Evolutionary conservation across 2,329 filamentous ascomycete species (phyloP), one percentile per base, ranked within the genome.

Genomic region (Fusarium marasasianum): DNA sequence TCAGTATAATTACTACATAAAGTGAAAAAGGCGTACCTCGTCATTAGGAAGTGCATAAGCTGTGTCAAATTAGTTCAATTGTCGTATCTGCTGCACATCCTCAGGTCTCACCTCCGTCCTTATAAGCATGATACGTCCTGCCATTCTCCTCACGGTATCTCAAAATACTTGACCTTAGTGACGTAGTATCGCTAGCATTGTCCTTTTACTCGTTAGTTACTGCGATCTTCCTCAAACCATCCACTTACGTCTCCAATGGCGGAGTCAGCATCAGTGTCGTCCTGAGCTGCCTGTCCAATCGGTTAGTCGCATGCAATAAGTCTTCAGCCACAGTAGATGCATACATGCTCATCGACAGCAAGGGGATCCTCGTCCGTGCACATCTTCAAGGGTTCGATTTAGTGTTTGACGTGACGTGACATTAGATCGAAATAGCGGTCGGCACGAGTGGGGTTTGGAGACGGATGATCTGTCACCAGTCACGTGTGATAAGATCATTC

Each of bases 41-140:
- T 74, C 71, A 13, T 73, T 73, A 1, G 71, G 71, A 14, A 74
- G 53, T 8, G 45, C 66, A 37, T 73, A 74, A 12, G 45, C 71
- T 74, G 18, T 2, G 6, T 4, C 15, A 12, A 12, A 26, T 67
- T 37, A 53, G 43, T 31, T 47, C 31, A 31, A 13, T 26, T 4
- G 2, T 48, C 4, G 11, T 6, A 0, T 2, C 5, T 26, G 0
- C 0, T 18, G 13, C 18, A 8, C 3, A 12, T 22, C 26, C 8
- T 31, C 14, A 3, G 10, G 14, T 45, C 53, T 64, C 15, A 65
- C 58, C 57, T 26, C 63, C 63, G 5, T 63, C 63, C 11, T 63
- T 65, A 8, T 63, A 65, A 26, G 63, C 58, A 8, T 65, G 63
- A n/a, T 65, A 65, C 4, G 63, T 65, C 26, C 63, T 38, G n/a